Conservation (phyloP, 306 rosid species). For the Oxytropis ochrocephala region DNA sequence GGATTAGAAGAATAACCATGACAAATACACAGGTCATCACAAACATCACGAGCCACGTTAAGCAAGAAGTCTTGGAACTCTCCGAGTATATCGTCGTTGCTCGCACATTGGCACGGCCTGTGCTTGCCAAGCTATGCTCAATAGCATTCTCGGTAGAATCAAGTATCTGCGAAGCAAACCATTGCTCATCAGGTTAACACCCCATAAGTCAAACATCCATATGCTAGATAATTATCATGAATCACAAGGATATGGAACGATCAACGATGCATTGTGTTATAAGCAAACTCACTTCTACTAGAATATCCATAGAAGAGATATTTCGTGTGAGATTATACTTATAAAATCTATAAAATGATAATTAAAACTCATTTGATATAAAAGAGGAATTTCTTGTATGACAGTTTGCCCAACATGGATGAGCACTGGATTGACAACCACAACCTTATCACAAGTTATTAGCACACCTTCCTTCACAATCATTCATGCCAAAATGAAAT, state of each 20-base stretch:
- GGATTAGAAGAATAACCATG: constrained; percentile 87
- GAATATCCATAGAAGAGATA: too few relatives aligned
- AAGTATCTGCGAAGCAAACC: constrained; percentile 52
- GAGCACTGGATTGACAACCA: too few relatives aligned
- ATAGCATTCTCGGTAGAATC: constrained; percentile 85
- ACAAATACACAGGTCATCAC: constrained; percentile 63
- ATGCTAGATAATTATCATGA: neutral
- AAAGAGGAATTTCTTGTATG: too few relatives aligned
- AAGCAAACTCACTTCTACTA: too few relatives aligned
- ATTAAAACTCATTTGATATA: too few relatives aligned
- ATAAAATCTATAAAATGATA: too few relatives aligned
- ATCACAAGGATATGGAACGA: neutral
- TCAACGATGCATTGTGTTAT: too few relatives aligned
- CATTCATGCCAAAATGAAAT: neutral
- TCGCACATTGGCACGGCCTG: constrained; percentile 69
- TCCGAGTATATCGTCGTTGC: constrained; percentile 54
- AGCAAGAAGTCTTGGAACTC: constrained; percentile 76
- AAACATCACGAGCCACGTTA: constrained; percentile 74
- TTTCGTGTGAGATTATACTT: too few relatives aligned
- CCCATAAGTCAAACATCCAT: neutral
- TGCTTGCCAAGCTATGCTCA: constrained; percentile 86
- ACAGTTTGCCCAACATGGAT: too few relatives aligned
- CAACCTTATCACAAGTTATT: too few relatives aligned
- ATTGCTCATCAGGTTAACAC: neutral
- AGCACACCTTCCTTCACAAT: neutral